Conservation (phyloP, 805 yeast genomes). For the Cyberlindnera xylosilytica region DNA sequence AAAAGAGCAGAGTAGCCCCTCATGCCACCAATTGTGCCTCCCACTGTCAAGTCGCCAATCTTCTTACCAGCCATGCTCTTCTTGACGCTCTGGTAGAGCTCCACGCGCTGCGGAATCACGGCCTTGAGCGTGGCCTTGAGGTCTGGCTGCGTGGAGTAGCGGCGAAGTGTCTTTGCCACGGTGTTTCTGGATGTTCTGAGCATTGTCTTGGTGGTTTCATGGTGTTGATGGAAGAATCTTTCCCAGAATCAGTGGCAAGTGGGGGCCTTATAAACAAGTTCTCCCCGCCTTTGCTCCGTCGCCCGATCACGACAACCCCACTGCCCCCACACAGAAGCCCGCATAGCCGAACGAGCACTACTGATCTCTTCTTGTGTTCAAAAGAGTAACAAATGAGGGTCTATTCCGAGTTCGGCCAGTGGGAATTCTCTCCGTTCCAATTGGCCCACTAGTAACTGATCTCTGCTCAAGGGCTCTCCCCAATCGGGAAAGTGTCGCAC, state of each 20-base stretch:
- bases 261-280: too few species aligned
- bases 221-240: too few species aligned
- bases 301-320: too few species aligned
- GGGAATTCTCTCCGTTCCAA: too few species aligned
- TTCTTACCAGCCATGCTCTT: conserved; percentile 32
- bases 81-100: conserved; percentile 39
- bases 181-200: conserved; percentile 1
- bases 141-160: conserved; percentile 18
- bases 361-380: not conserved
- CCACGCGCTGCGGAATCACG: conserved; percentile 42
- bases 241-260: too few species aligned
- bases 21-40: conserved; percentile 66
- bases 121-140: conserved; percentile 26
- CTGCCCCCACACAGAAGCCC: too few species aligned
- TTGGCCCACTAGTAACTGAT: too few species aligned
- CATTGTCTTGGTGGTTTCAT: too few species aligned
- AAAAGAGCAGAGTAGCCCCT: conserved; percentile 70
- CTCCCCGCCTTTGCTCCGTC: too few species aligned
- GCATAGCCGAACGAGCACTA: too few species aligned
- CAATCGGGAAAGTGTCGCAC: not conserved
- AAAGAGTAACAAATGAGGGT: too few species aligned
- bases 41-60: conserved; percentile 45
- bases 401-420: too few species aligned
- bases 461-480: not conserved
- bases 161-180: conserved; percentile 3